Percentiles rank a stretch among this genome's conserved stretches.
Conservation (phyloP, 1,284 basidiomycete species). For the Spongispora temasekensis region DNA sequence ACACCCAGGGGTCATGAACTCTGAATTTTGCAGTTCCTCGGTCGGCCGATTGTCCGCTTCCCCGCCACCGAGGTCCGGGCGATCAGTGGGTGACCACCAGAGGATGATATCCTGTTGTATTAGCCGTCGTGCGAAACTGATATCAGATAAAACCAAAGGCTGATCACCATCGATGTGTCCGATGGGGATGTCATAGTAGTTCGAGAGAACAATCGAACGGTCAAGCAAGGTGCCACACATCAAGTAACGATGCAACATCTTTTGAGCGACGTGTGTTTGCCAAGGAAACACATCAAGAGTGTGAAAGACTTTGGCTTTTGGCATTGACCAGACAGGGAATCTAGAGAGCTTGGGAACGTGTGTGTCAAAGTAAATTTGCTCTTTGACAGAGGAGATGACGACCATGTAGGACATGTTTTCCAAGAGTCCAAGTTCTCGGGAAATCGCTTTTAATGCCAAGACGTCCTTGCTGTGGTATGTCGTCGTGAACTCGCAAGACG, state of each 20-base stretch:
- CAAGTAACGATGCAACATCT: constrained; percentile 87
- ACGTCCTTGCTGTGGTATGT: constrained; percentile 81
- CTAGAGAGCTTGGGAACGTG: constrained; percentile 73
- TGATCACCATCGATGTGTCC: constrained; percentile 93
- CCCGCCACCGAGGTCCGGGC: constrained; percentile 93
- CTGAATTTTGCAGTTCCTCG: constrained; percentile 84
- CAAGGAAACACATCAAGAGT: constrained; percentile 77
- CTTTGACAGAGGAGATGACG: constrained; percentile 85
- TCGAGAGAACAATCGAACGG: constrained; percentile 79
- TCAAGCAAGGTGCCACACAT: constrained; percentile 80
- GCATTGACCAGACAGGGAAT: constrained; percentile 90
- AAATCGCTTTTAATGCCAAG: constrained; percentile 85
- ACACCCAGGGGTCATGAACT: constrained; percentile 84
- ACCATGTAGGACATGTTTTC: constrained; percentile 75
- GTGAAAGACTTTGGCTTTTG: constrained; percentile 73
- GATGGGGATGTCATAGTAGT: constrained; percentile 92
- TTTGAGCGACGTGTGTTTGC: constrained; percentile 70
- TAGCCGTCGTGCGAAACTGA: constrained; percentile 88
- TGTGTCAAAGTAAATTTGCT: constrained; percentile 83
- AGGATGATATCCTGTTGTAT: constrained; percentile 88
- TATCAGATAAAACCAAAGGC: constrained; percentile 83
- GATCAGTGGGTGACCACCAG: constrained; percentile 94
- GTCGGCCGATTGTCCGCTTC: constrained; percentile 82
- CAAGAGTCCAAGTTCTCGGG: constrained; percentile 79
- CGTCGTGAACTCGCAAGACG: constrained; percentile 69